Evolutionary conservation across 352 stramenopile genomes (phyloP).

Genomic region (Pythium grandisporangium): DNA sequence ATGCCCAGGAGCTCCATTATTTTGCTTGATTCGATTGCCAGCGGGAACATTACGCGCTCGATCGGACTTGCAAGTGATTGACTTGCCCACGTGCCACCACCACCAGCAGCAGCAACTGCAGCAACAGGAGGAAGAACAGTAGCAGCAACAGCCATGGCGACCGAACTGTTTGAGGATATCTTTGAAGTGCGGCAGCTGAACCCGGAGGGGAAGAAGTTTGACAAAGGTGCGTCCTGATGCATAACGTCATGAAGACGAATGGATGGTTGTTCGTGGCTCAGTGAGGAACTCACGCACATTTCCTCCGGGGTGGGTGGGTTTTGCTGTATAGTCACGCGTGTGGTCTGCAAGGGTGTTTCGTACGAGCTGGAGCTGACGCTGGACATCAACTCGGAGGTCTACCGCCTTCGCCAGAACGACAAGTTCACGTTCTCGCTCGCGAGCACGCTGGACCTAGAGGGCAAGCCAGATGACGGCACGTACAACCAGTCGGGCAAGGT

Average conservation of each 20-base stretch:
- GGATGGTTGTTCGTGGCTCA: no score
- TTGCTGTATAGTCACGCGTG: conserved; percentile 80
- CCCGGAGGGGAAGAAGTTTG: conserved; percentile 97
- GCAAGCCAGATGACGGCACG: conserved; percentile 92
- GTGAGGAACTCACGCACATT: no score
- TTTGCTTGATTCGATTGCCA: no score
- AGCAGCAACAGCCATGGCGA: conserved; percentile 44
- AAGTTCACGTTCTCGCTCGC: conserved; percentile 96
- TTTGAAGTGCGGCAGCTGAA: conserved; percentile 97
- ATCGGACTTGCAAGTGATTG: no score
- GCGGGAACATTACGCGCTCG: no score
- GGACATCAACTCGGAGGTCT: conserved; percentile 98
- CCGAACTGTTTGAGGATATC: conserved; percentile 97
- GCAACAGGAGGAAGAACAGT: conserved; percentile 1
- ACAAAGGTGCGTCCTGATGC: conserved; percentile 62
- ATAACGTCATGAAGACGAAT: no score
- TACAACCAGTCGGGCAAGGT: conserved; percentile 91
- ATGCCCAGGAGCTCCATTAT: no score
- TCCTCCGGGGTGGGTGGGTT: not conserved
- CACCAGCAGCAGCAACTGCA: no score
- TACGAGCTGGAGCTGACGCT: conserved; percentile 97
- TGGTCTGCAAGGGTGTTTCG: conserved; percentile 94
- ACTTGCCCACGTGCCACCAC: no score
- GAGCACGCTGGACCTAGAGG: conserved; percentile 94
- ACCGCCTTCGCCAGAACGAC: conserved; percentile 91